These are phyloP conservation scores for Trametes sp. DNA, from an alignment of 1,284 basidiomycete species.

Conservation along the genomic window DNA sequence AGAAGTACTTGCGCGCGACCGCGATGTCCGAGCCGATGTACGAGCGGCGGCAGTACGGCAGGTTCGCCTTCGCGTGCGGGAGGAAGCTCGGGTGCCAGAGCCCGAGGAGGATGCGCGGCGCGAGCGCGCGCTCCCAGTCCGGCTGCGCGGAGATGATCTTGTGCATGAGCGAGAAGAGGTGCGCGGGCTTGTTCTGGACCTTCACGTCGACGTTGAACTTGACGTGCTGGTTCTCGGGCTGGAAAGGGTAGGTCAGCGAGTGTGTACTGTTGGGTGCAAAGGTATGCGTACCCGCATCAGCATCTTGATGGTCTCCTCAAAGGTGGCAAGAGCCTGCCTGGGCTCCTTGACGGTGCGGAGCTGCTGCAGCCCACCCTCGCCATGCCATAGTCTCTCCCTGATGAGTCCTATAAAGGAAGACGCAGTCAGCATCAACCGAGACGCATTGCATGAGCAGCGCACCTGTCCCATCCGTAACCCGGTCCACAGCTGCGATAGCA, in stretches of 20 bases:
- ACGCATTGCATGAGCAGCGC: conserved; percentile 13
- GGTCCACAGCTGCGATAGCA: conserved; percentile 59
- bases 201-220: conserved; percentile 96
- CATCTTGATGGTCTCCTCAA: conserved; percentile 82
- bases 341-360: conserved; percentile 87
- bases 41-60: conserved; percentile 87
- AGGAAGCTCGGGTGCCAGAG: conserved; percentile 96
- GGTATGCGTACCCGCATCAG: conserved; percentile 72
- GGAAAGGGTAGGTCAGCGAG: conserved; percentile 5
- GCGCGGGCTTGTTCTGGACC: conserved; percentile 89
- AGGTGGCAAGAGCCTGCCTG: conserved; percentile 89
- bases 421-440: conserved; percentile 18
- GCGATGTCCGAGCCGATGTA: conserved; percentile 83
- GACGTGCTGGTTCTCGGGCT: conserved; percentile 89
- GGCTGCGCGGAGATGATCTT: conserved; percentile 73
- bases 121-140: conserved; percentile 82
- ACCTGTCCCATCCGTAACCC: conserved; percentile 78
- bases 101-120: conserved; percentile 90
- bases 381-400: conserved; percentile 73
- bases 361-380: conserved; percentile 80
- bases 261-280: conserved; percentile 5
- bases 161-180: conserved; percentile 89
- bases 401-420: conserved; percentile 60
- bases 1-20: conserved; percentile 89
- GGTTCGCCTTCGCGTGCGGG: conserved; percentile 72